Evolutionary conservation across 176 grass and related monocot species (phyloP).

Genomic region (Bromus sterilis): DNA sequence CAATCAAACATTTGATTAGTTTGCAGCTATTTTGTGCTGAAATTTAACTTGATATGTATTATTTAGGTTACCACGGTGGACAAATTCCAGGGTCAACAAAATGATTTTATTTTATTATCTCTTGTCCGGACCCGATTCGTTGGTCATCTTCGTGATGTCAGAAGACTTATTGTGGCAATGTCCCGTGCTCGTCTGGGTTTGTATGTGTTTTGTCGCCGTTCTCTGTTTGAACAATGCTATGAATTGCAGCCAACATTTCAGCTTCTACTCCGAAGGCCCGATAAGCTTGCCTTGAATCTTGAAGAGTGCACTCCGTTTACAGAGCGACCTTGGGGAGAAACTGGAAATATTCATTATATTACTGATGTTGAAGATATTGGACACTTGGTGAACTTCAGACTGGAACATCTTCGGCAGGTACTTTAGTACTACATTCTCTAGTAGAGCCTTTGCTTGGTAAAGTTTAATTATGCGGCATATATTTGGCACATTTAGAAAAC

Average conservation of each 20-base stretch:
- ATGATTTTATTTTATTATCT: conserved; percentile 98
- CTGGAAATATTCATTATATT: conserved; percentile 55
- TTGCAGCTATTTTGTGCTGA: conserved; percentile 12
- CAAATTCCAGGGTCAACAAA: conserved; percentile 99
- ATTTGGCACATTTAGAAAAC: background rate
- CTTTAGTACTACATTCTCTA: background rate
- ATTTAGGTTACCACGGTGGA: conserved; percentile 83
- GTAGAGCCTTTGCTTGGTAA: background rate
- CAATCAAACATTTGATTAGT: background rate
- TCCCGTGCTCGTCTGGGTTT: conserved; percentile 86
- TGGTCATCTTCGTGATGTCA: conserved; percentile 94
- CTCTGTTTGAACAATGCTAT: conserved; percentile 91
- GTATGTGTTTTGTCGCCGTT: conserved; percentile 78
- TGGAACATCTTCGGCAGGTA: conserved; percentile 87
- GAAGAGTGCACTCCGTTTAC: conserved; percentile 81
- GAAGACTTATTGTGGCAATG: conserved; percentile 91
- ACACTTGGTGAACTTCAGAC: conserved; percentile 72
- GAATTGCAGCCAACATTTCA: conserved; percentile 96
- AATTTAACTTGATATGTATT: conserved; percentile 6
- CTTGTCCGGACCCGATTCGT: conserved; percentile 92
- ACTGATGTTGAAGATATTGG: conserved; percentile 71
- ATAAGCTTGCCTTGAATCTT: conserved; percentile 78
- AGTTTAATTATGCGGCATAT: background rate
- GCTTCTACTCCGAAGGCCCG: conserved; percentile 69
- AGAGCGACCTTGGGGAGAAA: conserved; percentile 55